Evolutionary conservation across 495 filamentous ascomycete genomes (phyloP).

Genomic region (Letharia lupina): DNA sequence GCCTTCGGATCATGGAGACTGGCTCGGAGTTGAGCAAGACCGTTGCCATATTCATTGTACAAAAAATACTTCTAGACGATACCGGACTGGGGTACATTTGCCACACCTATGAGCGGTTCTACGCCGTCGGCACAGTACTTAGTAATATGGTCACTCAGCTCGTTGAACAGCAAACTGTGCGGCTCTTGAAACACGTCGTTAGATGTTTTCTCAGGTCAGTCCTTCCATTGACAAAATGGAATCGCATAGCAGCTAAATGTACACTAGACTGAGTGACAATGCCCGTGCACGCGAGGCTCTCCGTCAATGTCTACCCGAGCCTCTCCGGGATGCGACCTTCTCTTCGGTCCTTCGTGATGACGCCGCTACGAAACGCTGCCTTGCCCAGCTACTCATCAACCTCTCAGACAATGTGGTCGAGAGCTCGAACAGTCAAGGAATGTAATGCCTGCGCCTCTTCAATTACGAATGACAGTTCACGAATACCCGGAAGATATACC

Average conservation of each 20-base stretch:
- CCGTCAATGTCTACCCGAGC: conserved; percentile 92
- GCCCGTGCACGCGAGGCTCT: conserved; percentile 91
- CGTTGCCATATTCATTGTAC: conserved; percentile 99
- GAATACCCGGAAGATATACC: conserved; percentile 22
- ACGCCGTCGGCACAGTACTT: conserved; percentile 93
- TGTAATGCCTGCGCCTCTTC: conserved; percentile 33
- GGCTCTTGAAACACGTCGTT: conserved; percentile 95
- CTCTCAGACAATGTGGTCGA: conserved; percentile 88
- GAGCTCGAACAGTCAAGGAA: conserved; percentile 37
- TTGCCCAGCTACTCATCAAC: conserved; percentile 93
- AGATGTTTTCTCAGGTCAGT: conserved; percentile 88
- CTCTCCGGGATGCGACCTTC: conserved; percentile 93
- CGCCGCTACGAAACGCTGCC: conserved; percentile 94
- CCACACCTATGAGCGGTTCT: conserved; percentile 98
- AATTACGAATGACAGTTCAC: conserved; percentile 17
- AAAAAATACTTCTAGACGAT: conserved; percentile 97
- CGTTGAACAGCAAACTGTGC: conserved; percentile 93
- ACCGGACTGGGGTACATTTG: conserved; percentile 98
- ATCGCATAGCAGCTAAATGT: conserved; percentile 1
- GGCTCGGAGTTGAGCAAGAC: conserved; percentile 98
- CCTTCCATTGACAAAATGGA: neutral
- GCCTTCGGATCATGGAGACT: conserved; percentile 98
- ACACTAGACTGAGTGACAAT: conserved; percentile 81
- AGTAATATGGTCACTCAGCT: conserved; percentile 98
- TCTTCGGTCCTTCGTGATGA: conserved; percentile 93